Evolutionary conservation across 2,329 filamentous ascomycete genomes (phyloP), one percentile per base, ranked within the genome.

Genomic region (Saccharata proteae): DNA sequence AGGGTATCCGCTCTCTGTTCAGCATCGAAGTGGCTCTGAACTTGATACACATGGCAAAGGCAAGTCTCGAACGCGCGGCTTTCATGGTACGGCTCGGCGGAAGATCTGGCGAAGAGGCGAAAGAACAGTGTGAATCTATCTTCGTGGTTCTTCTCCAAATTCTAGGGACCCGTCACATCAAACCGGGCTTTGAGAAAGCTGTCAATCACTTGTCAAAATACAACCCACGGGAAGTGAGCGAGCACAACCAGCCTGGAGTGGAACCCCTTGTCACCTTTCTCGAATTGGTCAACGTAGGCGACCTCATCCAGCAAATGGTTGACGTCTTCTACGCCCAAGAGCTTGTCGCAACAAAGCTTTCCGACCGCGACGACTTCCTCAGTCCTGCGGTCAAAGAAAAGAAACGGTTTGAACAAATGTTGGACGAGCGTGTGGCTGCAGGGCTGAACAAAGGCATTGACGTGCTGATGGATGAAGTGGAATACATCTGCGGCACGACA

Each of bases 281-380:
- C 38, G 90, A 98, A 58, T 71, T 98, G 16, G 90, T 98, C 53
- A 98, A 98, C 50, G 88, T 98, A 1, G 90, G 90, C 36, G 90
- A 98, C 53, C 67, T 98, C 36, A 98, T 98, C 45, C 84, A 92
- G 37, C 90, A 98, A 55, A 98, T 98, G 90, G 75, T 98, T 36
- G 90, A 98, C 51, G 85, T 98, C 19, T 98, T 98, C 52, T 98
- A 93, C 58, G 81, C 93, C 51, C 90, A 96, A 58, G 90, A 98
- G 59, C 71, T 98, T 16, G 75, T 85, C 5, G 71, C 74, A 1
- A 73, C 80, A 10, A 81, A 81, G 46, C 76, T 98, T 32, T 80
- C 80, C 1, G 88, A 96, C 51, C 77, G 81, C 25, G 92, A 93
- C 51, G 90, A 98, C 58, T 98, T 98, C 48, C 66, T 98, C 28